Evolutionary conservation across 495 filamentous ascomycete genomes (phyloP), one percentile per base, ranked within the genome.

Genomic region (Tuber umbilicatum): DNA sequence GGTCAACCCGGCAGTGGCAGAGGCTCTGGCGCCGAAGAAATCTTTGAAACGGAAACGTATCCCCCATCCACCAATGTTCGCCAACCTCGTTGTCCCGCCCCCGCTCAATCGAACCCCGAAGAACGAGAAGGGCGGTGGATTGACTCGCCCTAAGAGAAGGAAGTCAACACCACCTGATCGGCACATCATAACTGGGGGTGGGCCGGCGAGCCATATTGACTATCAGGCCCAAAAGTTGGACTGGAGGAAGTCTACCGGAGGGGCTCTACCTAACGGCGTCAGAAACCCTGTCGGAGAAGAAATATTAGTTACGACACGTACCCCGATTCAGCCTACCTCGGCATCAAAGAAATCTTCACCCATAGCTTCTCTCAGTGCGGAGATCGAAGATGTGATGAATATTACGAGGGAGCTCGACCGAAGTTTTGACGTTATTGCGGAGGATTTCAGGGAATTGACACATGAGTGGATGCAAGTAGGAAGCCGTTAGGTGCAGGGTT

Each of bases 201-300:
- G 60, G n/a, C 77, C 78, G 64, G 75, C 72, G 16, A 72, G 71
- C 38, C 78, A 78, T 43, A 73, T 79, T 31, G 78, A 79, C 69
- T 70, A 72, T 31, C 74, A 69, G 39, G 70, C 75, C 41, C 76
- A 78, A 21, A 69, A 79, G 50, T 60, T 79, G 9, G 77, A 78
- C 70, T 79, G 77, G 77, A 43, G 78, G 43, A 79, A 79, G 35
- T 76, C 77, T 40, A 67, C 75, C 38, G 77, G 77, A 23, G 77
- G 77, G 14, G 74, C 77, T 40, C 72, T 79, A n/a, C 69, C 72
- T 10, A 73, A 74, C 67, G 76, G 77, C 45, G 31, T 79, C 35
- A 73, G 72, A 73, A 74, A 79, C 45, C 76, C 77, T 27, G 77
- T 79, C 68, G 76, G 72, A 4, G 77, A 79, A 70, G 77, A 78